These are phyloP conservation scores for Tetramitus jugosus DNA, from an alignment of 208 protist species.

Conservation along the genomic window DNA sequence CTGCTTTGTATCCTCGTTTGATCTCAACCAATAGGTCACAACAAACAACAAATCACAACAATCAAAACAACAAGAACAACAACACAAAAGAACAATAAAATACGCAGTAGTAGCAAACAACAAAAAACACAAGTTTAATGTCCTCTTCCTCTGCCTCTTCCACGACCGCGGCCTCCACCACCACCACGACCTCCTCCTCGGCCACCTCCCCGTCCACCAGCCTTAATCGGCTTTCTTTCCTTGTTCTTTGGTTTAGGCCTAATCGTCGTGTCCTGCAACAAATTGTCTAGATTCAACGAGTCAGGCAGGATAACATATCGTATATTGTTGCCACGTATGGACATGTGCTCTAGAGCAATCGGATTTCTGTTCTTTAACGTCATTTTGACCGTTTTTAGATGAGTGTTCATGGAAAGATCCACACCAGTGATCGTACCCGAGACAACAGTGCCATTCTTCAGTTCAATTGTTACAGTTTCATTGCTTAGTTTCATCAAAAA, in stretches of 20 bases:
- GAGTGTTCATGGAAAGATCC: conserved; percentile 91
- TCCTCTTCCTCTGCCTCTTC: not conserved
- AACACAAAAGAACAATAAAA: too few relatives aligned
- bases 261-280: conserved; percentile 43
- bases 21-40: too few relatives aligned
- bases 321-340: conserved; percentile 93
- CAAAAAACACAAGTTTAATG: too few relatives aligned
- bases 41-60: too few relatives aligned
- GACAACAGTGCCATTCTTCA: conserved; percentile 97
- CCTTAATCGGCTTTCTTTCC: not conserved
- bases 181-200: not conserved
- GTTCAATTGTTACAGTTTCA: conserved; percentile 93
- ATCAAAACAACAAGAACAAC: too few relatives aligned
- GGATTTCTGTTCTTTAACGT: conserved; percentile 89
- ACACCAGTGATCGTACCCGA: conserved; percentile 68
- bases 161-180: not conserved
- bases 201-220: not conserved
- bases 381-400: conserved; percentile 93
- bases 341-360: conserved; percentile 84
- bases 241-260: conserved; percentile 13
- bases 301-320: conserved; percentile 95
- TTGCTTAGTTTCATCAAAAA: conserved; percentile 95
- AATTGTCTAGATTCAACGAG: conserved; percentile 85
- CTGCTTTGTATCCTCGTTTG: too few relatives aligned
- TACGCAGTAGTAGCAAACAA: too few relatives aligned